Evolutionary conservation across 495 filamentous ascomycete species (phyloP).

Genomic region (Podospora conica): DNA sequence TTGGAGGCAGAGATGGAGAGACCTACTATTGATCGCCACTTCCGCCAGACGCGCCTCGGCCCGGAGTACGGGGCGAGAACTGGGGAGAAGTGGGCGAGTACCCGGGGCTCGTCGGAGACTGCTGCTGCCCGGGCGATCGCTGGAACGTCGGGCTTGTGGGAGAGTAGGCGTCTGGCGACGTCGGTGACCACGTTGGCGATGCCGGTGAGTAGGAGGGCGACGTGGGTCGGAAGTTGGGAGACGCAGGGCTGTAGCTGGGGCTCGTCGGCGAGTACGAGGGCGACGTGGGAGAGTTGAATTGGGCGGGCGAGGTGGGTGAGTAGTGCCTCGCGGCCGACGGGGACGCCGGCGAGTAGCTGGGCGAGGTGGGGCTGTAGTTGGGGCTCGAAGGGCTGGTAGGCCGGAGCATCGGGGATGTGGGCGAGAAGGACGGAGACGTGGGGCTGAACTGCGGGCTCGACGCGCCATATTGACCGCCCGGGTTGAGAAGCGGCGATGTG

Average conservation of each 20-base stretch:
- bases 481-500: constrained; percentile 55
- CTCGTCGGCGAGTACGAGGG: constrained; percentile 61
- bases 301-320: constrained; percentile 53
- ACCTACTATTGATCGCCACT: constrained; percentile 33
- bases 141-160: constrained; percentile 69
- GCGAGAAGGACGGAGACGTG: constrained; percentile 76
- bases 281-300: constrained; percentile 54
- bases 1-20: background rate
- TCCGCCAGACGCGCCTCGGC: constrained; percentile 26
- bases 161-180: constrained; percentile 65
- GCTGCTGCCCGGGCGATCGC: constrained; percentile 48
- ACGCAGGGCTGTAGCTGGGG: constrained; percentile 56
- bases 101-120: constrained; percentile 48
- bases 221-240: constrained; percentile 55
- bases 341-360: constrained; percentile 71
- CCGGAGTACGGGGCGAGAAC: constrained; percentile 40
- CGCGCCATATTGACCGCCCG: constrained; percentile 55
- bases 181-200: constrained; percentile 64
- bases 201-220: constrained; percentile 65
- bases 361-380: constrained; percentile 77
- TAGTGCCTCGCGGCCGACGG: constrained; percentile 56
- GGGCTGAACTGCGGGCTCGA: constrained; percentile 68
- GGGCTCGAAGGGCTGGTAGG: constrained; percentile 57
- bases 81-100: constrained; percentile 48
- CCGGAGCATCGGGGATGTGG: constrained; percentile 65